Evolutionary conservation across 129 eudicot species (phyloP), one percentile per base, ranked within the genome.

Genomic region (Artemisia annua): DNA sequence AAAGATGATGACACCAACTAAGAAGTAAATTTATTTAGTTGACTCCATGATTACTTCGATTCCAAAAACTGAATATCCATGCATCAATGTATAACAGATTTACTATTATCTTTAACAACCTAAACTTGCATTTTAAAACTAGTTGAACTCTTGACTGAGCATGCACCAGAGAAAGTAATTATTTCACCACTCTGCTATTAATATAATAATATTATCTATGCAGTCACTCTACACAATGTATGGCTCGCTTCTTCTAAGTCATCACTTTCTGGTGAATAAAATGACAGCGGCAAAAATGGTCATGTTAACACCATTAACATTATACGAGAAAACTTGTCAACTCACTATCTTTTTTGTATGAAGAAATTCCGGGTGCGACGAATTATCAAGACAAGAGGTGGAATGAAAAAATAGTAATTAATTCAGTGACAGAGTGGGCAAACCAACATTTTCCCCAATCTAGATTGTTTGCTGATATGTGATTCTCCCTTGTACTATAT

Each of bases 151-250:
- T 3, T 18, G n/a, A 51, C 50, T 13, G 17, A 48, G 9, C 35
- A 44, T 66, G 18, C 20, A 66, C 11, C 12, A n/a, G 10, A 54
- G n/a, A 17, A 63, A 46, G 12, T 67, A 67, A 20, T 22, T 49
- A 5, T 67, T 67, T 67, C 48, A 15, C 62, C 73, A 68, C 15
- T 24, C 20, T 68, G 50, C 16, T 52, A 69, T n/a, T 52, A 30
- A 69, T 22, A 32, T 53, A 17, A 30, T 16, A 32, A 19, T 53
- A 52, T 16, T 69, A 32, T 51, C 20, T 70, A 35, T 35, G 43
- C 39, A 35, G 43, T 35, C 7, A 35, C 75, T 51, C 49, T 69
- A 39, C 48, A 46, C 6, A 0, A 15, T 70, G 62, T 24, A 9
- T 15, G 28, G 26, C 13, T 32, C 13, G 4, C 60, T 2, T 26